Percentiles rank a stretch among this genome's conserved stretches.
Conservation (phyloP, 2,329 filamentous ascomycete species). For the Trematosphaeria pertusa region DNA sequence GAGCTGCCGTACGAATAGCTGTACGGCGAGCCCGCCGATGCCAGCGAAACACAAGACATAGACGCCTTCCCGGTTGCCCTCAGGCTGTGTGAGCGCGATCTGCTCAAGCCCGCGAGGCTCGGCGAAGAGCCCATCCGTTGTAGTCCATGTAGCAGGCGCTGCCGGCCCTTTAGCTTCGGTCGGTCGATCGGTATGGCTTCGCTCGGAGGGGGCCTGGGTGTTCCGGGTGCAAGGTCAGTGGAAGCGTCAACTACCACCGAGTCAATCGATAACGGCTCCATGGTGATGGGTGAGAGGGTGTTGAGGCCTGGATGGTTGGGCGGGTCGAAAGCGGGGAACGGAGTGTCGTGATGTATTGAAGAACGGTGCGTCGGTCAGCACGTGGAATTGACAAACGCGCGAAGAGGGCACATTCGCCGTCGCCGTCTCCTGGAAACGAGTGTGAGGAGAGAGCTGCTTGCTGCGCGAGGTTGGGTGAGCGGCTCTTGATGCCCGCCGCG, state of each 20-base stretch:
- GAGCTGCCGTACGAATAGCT: conserved; percentile 62
- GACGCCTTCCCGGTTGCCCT: conserved; percentile 68
- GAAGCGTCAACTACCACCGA: conserved; percentile 44
- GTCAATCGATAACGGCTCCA: conserved; percentile 49
- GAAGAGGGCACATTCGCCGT: conserved; percentile 2
- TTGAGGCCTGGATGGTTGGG: neutral
- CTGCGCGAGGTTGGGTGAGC: conserved; percentile 12
- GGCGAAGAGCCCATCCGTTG: conserved; percentile 84
- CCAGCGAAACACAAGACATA: conserved; percentile 69
- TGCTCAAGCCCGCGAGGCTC: conserved; percentile 69
- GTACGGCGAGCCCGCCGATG: conserved; percentile 58
- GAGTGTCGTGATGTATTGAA: conserved; percentile 7
- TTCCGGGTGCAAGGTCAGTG: conserved; percentile 20
- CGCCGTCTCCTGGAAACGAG: conserved; percentile 6
- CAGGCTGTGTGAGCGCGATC: conserved; percentile 71
- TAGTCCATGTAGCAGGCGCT: conserved; percentile 74
- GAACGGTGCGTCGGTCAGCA: conserved; percentile 2
- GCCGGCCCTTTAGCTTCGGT: conserved; percentile 71
- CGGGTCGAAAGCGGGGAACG: conserved; percentile 19
- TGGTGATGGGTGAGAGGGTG: conserved; percentile 18
- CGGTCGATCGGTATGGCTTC: conserved; percentile 39
- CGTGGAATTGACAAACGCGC: conserved; percentile 15
- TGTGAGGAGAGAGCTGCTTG: conserved; percentile 6
- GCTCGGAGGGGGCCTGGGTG: conserved; percentile 22
- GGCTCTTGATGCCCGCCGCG: conserved; percentile 9